Evolutionary conservation across 2,329 filamentous ascomycete genomes (phyloP).

Genomic region (Verticillium albo-atrum): DNA sequence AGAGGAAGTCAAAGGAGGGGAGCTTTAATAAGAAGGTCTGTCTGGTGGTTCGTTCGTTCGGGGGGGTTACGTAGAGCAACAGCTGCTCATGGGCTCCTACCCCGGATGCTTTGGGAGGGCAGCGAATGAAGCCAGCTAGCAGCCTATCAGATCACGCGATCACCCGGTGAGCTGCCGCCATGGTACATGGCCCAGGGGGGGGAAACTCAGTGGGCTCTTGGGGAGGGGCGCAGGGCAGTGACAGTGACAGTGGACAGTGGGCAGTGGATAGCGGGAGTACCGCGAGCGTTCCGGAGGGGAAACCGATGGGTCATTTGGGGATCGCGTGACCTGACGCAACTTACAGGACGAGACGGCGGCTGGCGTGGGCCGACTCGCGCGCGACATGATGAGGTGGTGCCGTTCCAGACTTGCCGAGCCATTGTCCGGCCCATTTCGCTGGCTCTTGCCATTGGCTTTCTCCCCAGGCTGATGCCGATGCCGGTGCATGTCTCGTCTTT

Average conservation of each 20-base stretch:
- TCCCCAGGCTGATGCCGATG: not conserved
- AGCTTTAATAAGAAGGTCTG: slow-evolving; percentile 1
- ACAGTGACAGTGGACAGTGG: not conserved
- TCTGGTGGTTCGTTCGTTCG: not conserved
- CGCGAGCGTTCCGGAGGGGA: slow-evolving; percentile 7
- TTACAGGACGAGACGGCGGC: not conserved
- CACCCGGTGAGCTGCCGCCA: slow-evolving; percentile 9
- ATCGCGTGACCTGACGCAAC: slow-evolving; percentile 18
- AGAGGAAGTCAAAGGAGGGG: not conserved
- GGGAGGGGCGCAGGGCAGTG: not conserved
- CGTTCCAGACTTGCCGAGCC: not conserved
- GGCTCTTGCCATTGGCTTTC: not conserved
- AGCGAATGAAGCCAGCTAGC: slow-evolving; percentile 6
- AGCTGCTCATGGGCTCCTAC: not conserved
- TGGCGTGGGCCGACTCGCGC: slow-evolving; percentile 1
- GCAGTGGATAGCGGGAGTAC: slow-evolving; percentile 1
- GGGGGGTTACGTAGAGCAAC: slow-evolving; percentile 5
- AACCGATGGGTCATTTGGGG: not conserved
- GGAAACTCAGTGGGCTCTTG: not conserved
- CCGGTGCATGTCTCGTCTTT: not conserved
- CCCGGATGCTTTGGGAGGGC: not conserved
- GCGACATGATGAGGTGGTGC: not conserved
- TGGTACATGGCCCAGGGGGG: slow-evolving; percentile 5
- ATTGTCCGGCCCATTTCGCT: not conserved
- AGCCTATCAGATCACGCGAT: slow-evolving; percentile 15